These are phyloP conservation scores for Arabidopsis hybrid DNA, from an alignment of 441 rosid species.

Conservation along the genomic window DNA sequence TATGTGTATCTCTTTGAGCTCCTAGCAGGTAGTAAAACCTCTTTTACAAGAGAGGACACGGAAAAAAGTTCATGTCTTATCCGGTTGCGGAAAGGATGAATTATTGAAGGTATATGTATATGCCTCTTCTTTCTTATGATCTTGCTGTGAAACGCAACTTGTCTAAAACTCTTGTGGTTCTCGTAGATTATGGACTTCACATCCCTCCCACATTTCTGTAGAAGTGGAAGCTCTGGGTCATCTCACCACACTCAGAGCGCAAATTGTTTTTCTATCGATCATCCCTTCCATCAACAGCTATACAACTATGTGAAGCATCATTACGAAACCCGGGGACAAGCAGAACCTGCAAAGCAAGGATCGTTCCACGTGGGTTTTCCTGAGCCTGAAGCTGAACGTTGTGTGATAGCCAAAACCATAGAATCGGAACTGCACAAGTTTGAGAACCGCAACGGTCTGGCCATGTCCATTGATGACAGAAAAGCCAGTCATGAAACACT, in stretches of 20 bases:
- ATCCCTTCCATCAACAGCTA: slow-evolving; percentile 87
- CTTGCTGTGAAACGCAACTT: slow-evolving; percentile 27
- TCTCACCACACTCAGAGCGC: slow-evolving; percentile 51
- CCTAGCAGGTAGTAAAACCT: slow-evolving; percentile 84
- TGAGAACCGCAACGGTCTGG: slow-evolving; percentile 52
- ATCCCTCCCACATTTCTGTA: slow-evolving; percentile 95
- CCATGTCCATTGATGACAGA: slow-evolving; percentile 42
- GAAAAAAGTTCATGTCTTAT: slow-evolving; percentile 77
- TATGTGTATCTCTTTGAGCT: slow-evolving; percentile 16
- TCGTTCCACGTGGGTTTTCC: slow-evolving; percentile 88
- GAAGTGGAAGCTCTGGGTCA: slow-evolving; percentile 84
- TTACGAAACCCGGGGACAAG: slow-evolving; percentile 44
- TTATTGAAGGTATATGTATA: slow-evolving; percentile 67
- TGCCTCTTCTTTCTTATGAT: slow-evolving; percentile 13
- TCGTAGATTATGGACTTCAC: slow-evolving; percentile 78
- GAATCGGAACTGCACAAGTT: slow-evolving; percentile 81
- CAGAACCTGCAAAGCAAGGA: slow-evolving; percentile 74
- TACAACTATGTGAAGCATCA: slow-evolving; percentile 83
- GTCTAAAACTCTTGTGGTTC: slow-evolving; percentile 32
- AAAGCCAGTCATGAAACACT: slow-evolving; percentile 20
- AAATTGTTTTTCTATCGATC: slow-evolving; percentile 76
- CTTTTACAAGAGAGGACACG: slow-evolving; percentile 94
- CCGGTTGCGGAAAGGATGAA: slow-evolving; percentile 84
- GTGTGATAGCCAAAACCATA: slow-evolving; percentile 69
- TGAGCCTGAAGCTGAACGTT: slow-evolving; percentile 64